Base-by-base conservation (phyloP, 192 early-diverging fungal genomes). In the Entrophospora sp. region DNA sequence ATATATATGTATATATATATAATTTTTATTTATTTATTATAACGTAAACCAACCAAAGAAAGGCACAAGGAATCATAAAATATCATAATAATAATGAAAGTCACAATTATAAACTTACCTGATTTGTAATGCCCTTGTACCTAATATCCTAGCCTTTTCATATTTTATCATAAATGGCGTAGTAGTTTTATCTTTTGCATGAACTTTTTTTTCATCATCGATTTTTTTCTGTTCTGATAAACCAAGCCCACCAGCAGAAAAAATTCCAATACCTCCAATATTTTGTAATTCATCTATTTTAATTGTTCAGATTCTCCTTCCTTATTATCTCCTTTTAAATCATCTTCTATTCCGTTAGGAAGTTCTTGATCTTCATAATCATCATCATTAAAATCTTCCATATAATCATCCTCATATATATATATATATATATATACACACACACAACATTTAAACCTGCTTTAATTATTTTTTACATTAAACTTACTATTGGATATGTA, bases 151-250 rank as follows among this genome's bases (percentile, higher is more conserved):
- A 46, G 91, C 89, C 48, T 90, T 88, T 77, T 98, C 96, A 78
- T 98, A 98, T 72, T 96, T 97, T 55, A 94, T 98, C 93, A 98
- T 93, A 75, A 95, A 98, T 31, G 96, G 94, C 22, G 96, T 97
- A 10, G 96, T 97, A 52, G 90, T 87, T 66, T 87, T 87, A 69
- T 93, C 91, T 70, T 87, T 87, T n/a, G 79, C 67, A 51, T 75
- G 64, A 10, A 28, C 52, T 13, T 45, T 22, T 31, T 59, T 56
- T 25, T 27, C 72, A n/a, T n/a, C n/a, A n/a, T n/a, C 42, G 2
- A n/a, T 68, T 42, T 28, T 59, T 60, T 16, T 67, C 49, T 8
- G 28, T 40, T n/a, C n/a, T n/a, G n/a, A n/a, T n/a, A n/a, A n/a
- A 27, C 61, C 58, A 31, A 36, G 30, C 13, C 25, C 51, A 9